These are phyloP conservation scores for Lactarius sanguifluus DNA, from an alignment of 768 basidiomycete genomes.

Conservation along the genomic window DNA sequence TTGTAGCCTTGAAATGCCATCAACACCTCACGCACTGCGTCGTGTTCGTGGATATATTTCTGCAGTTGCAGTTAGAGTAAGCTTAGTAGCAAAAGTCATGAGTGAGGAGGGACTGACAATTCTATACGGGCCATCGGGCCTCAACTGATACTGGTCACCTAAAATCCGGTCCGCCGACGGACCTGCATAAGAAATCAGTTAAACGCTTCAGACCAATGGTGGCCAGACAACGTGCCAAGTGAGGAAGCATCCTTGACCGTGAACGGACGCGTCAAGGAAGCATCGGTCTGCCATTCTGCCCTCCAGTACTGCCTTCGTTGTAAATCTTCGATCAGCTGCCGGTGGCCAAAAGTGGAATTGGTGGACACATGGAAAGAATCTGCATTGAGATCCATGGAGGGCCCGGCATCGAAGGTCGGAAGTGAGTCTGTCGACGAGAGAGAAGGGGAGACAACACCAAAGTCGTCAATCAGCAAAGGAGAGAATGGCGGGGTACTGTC, in stretches of 20 bases:
- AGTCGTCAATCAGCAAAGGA: slow-evolving; percentile 43
- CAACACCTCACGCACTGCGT: slow-evolving; percentile 74
- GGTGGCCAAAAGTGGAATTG: slow-evolving; percentile 39
- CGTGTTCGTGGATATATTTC: slow-evolving; percentile 72
- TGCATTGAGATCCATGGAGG: neutral
- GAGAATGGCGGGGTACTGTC: slow-evolving; percentile 70
- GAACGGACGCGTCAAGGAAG: slow-evolving; percentile 46
- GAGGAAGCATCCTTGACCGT: slow-evolving; percentile 71
- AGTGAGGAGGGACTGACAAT: slow-evolving; percentile 10
- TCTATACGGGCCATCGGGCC: neutral
- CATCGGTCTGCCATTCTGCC: slow-evolving; percentile 57
- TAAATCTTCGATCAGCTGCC: slow-evolving; percentile 62
- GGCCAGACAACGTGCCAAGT: slow-evolving; percentile 47
- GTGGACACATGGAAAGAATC: slow-evolving; percentile 1
- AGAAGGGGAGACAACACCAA: slow-evolving; percentile 23
- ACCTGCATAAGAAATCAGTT: slow-evolving; percentile 37
- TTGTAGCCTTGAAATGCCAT: slow-evolving; percentile 72
- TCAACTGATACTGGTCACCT: slow-evolving; percentile 36
- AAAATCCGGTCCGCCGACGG: slow-evolving; percentile 45
- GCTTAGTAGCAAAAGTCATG: slow-evolving; percentile 32
- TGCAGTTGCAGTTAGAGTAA: slow-evolving; percentile 32
- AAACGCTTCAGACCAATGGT: neutral
- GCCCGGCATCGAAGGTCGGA: slow-evolving; percentile 6
- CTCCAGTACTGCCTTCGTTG: slow-evolving; percentile 73
- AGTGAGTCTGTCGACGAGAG: slow-evolving; percentile 30